These are phyloP conservation scores for Lathyrus tuberosus DNA, from an alignment of 306 rosid species.

Conservation along the genomic window DNA sequence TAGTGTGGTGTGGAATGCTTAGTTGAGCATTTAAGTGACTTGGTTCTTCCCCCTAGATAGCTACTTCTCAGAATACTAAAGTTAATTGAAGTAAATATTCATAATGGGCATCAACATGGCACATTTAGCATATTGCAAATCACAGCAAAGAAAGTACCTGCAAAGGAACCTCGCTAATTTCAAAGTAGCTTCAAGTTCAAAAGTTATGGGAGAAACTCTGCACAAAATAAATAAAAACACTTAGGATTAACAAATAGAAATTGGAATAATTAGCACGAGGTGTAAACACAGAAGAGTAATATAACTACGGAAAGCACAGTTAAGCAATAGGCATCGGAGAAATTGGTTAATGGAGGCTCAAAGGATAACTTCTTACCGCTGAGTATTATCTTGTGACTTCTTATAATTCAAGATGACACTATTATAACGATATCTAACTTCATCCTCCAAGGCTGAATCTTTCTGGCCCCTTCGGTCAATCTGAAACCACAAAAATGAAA, in stretches of 20 bases:
- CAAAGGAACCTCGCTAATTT: slow-evolving; percentile 95
- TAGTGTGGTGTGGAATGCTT: neutral
- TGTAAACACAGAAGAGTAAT: slow-evolving; percentile 20
- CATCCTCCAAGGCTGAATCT: slow-evolving; percentile 76
- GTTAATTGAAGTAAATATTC: slow-evolving; percentile 9
- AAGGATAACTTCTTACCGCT: slow-evolving; percentile 59
- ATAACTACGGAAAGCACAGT: slow-evolving; percentile 17
- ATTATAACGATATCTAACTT: slow-evolving; percentile 78
- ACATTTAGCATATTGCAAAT: slow-evolving; percentile 22
- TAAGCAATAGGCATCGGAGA: slow-evolving; percentile 14
- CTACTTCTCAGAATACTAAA: neutral
- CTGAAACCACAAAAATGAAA: slow-evolving; percentile 46
- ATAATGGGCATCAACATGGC: slow-evolving; percentile 22
- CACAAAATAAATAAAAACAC: slow-evolving; percentile 41
- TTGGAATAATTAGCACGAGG: slow-evolving; percentile 28
- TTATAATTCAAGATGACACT: slow-evolving; percentile 79
- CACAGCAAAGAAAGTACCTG: slow-evolving; percentile 58
- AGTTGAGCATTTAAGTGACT: neutral
- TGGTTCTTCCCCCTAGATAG: neutral
- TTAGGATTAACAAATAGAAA: slow-evolving; percentile 22
- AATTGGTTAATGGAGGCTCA: slow-evolving; percentile 24
- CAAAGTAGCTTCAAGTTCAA: slow-evolving; percentile 97
- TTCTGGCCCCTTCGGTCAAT: slow-evolving; percentile 81
- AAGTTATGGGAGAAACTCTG: slow-evolving; percentile 97
- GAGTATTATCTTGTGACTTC: slow-evolving; percentile 92